phyloP scores from a whole-genome alignment of 2,329 filamentous ascomycete genomes.

The Sporothrix brasiliensis region DNA sequence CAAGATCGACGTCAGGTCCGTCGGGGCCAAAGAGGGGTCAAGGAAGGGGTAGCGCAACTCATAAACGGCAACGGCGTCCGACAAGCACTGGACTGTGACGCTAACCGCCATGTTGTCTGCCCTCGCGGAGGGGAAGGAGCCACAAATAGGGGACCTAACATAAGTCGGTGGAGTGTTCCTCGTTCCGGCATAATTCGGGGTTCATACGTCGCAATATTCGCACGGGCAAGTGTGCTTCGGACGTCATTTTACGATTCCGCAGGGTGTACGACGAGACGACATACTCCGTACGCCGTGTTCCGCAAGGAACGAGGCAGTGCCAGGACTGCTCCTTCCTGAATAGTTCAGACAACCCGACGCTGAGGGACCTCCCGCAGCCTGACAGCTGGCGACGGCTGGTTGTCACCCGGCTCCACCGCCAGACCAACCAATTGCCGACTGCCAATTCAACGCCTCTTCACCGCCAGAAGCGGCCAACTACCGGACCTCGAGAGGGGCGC shows the following conservation, averaged over 20 bases:
- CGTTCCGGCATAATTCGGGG: neutral
- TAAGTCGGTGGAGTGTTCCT: neutral
- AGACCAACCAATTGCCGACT: neutral
- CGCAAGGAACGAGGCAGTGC: neutral
- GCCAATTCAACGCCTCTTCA: slow-evolving; percentile 21
- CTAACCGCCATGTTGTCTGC: slow-evolving; percentile 15
- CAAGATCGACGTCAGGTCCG: slow-evolving; percentile 28
- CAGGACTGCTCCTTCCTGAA: neutral
- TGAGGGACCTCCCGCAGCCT: neutral
- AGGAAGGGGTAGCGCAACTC: slow-evolving; percentile 5
- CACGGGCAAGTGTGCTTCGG: neutral
- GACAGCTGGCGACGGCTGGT: slow-evolving; percentile 26
- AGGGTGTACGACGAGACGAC: neutral
- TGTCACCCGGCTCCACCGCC: slow-evolving; percentile 1
- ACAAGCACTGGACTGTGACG: slow-evolving; percentile 3
- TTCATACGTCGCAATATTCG: neutral
- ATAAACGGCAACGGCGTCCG: slow-evolving; percentile 14
- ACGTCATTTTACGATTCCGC: neutral
- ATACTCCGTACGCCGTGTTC: too few relatives aligned
- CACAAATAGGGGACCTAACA: neutral
- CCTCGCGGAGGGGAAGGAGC: neutral
- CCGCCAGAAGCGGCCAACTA: slow-evolving; percentile 24
- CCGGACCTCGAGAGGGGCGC: slow-evolving; percentile 6
- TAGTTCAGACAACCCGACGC: neutral
- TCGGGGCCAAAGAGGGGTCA: slow-evolving; percentile 20